These are phyloP conservation scores for Yarrowia sp. DNA, from an alignment of 805 yeast species.

Conservation along the genomic window DNA sequence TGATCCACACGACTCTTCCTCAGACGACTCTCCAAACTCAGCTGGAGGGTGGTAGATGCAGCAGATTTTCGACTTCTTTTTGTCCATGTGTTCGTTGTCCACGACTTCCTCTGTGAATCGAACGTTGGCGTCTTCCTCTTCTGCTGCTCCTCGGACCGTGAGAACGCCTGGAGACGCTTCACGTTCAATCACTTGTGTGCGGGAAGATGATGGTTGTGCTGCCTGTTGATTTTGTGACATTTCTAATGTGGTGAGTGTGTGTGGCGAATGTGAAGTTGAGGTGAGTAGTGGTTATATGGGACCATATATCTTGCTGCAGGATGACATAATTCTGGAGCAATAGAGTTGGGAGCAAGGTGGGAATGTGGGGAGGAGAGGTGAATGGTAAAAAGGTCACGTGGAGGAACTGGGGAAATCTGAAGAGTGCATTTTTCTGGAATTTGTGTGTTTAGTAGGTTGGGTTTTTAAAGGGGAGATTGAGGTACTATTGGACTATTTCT, in stretches of 20 bases:
- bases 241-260: neutral
- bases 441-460: neutral
- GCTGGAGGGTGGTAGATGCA: slow-evolving; percentile 50
- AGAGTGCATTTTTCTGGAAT: neutral
- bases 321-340: neutral
- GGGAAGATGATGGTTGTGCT: slow-evolving; percentile 6
- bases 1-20: slow-evolving; percentile 36
- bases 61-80: slow-evolving; percentile 86
- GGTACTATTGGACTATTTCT: no score
- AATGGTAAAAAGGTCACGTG: neutral
- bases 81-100: slow-evolving; percentile 85
- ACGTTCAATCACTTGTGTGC: slow-evolving; percentile 6
- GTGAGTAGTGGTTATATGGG: neutral
- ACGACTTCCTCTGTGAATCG: slow-evolving; percentile 82
- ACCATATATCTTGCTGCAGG: neutral
- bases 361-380: neutral
- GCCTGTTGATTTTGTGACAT: slow-evolving; percentile 13
- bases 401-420: neutral
- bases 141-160: neutral
- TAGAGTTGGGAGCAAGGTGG: neutral
- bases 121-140: slow-evolving; percentile 42
- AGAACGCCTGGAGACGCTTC: slow-evolving; percentile 6
- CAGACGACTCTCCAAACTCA: slow-evolving; percentile 41
- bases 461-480: neutral
- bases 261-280: neutral